Base-by-base conservation (phyloP, 169 alveolate species). In the Fabrea salina region DNA sequence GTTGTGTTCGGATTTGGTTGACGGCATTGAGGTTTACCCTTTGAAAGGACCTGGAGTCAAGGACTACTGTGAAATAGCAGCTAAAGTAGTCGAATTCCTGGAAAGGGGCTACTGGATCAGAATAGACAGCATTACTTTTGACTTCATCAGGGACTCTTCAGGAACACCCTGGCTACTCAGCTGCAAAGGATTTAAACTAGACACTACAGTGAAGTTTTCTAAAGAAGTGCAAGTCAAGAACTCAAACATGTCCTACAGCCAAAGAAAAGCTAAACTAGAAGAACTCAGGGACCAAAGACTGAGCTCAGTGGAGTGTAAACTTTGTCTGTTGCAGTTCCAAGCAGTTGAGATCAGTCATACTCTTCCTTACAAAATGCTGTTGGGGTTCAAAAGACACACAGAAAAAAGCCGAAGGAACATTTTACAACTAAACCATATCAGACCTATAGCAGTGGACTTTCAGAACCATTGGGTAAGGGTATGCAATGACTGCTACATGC, bases 321-420 rank as follows among this genome's bases (percentile, higher is more conserved):
- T 58, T 8, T 58, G 71, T 35, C 2, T 58, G 71, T 43, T 58
- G 25, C 37, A 27, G 19, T 58, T 58, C 44, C n/a, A 58, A 5
- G 30, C n/a, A 7, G 5, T 30, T 58, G 71, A 58, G 44, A 27
- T 58, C 2, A 25, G 32, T 3, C 37, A 58, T 27, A 43, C 32
- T 30, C 33, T 58, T 5, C 71, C 71, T 58, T 58, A 58, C 32
- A 58, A 58, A 58, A 58, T 58, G 71, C 71, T 58, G 22, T 58
- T 58, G 53, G 30, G 25, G 22, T 58, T 58, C 8, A 58, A 58
- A 58, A 27, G 44, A 58, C 71, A 58, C 44, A 58, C 71, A 30
- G 32, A 43, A 58, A 27, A 58, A 27, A 27, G 47, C n/a, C 47
- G 71, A 5, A 58, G 71, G 53, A 27, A 58, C 8, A 25, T 35